Conservation (phyloP, 2,329 filamentous ascomycete species). For the Karstenula rhodostoma region DNA sequence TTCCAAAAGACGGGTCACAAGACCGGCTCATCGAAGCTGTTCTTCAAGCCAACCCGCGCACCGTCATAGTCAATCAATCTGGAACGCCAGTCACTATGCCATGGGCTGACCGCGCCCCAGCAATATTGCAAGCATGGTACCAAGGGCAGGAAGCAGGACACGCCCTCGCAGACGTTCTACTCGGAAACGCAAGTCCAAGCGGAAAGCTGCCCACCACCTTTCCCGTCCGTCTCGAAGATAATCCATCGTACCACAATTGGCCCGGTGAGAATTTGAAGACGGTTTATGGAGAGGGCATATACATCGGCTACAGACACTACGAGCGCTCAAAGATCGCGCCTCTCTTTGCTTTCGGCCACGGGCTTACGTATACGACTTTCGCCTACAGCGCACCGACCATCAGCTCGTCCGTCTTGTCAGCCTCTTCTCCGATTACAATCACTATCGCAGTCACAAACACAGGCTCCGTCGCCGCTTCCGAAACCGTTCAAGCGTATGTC, state of each 20-base stretch:
- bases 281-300: slow-evolving; percentile 75
- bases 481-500: slow-evolving; percentile 74
- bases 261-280: slow-evolving; percentile 74
- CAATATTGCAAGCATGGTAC: slow-evolving; percentile 81
- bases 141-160: slow-evolving; percentile 88
- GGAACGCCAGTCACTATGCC: slow-evolving; percentile 77
- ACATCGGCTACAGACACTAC: slow-evolving; percentile 77
- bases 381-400: slow-evolving; percentile 67
- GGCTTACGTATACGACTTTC: slow-evolving; percentile 79
- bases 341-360: slow-evolving; percentile 79
- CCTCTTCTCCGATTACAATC: slow-evolving; percentile 57
- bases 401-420: slow-evolving; percentile 56
- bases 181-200: slow-evolving; percentile 76
- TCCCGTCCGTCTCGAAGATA: slow-evolving; percentile 66
- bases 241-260: slow-evolving; percentile 77
- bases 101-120: slow-evolving; percentile 70
- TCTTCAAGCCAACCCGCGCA: slow-evolving; percentile 70
- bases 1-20: slow-evolving; percentile 64
- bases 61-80: slow-evolving; percentile 77
- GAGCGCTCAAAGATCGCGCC: slow-evolving; percentile 68
- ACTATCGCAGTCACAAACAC: slow-evolving; percentile 64
- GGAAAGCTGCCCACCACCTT: slow-evolving; percentile 79
- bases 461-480: slow-evolving; percentile 64
- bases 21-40: slow-evolving; percentile 72
- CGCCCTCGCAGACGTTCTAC: slow-evolving; percentile 78